Evolutionary conservation across 2,329 filamentous ascomycete species (phyloP).

Genomic region (Colletotrichum kahawae): DNA sequence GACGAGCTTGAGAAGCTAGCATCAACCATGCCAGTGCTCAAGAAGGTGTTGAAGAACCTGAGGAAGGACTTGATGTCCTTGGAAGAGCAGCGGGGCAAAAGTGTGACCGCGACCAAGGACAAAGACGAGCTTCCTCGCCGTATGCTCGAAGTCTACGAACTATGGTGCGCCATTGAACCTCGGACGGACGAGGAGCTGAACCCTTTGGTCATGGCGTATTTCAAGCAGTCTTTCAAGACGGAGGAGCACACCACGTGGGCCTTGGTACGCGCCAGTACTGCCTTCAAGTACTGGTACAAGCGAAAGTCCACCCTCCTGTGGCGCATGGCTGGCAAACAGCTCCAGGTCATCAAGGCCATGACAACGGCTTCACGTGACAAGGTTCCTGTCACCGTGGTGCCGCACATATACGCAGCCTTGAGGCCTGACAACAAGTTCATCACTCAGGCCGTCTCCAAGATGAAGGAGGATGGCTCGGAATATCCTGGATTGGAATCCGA

Average conservation of each 20-base stretch:
- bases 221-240: conserved; percentile 32
- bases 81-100: conserved; percentile 34
- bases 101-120: not conserved
- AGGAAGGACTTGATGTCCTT: conserved; percentile 35
- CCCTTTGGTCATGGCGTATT: conserved; percentile 26
- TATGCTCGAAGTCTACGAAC: conserved; percentile 40
- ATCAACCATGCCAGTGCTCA: conserved; percentile 30
- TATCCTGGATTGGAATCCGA: conserved; percentile 8
- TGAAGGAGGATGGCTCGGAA: conserved; percentile 8
- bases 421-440: conserved; percentile 38
- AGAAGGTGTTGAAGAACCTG: conserved; percentile 37
- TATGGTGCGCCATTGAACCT: conserved; percentile 48
- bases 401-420: conserved; percentile 39
- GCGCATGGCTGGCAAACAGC: conserved; percentile 53
- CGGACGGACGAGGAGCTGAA: not conserved
- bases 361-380: conserved; percentile 20
- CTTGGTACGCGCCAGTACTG: conserved; percentile 54
- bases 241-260: conserved; percentile 40
- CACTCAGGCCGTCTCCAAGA: conserved; percentile 22
- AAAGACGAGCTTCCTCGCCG: conserved; percentile 28
- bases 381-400: conserved; percentile 36
- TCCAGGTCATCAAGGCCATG: conserved; percentile 51
- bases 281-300: conserved; percentile 45
- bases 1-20: conserved; percentile 37
- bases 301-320: conserved; percentile 42